phyloP scores from a whole-genome alignment of 345 rosid species.

The Camelina hispida region DNA sequence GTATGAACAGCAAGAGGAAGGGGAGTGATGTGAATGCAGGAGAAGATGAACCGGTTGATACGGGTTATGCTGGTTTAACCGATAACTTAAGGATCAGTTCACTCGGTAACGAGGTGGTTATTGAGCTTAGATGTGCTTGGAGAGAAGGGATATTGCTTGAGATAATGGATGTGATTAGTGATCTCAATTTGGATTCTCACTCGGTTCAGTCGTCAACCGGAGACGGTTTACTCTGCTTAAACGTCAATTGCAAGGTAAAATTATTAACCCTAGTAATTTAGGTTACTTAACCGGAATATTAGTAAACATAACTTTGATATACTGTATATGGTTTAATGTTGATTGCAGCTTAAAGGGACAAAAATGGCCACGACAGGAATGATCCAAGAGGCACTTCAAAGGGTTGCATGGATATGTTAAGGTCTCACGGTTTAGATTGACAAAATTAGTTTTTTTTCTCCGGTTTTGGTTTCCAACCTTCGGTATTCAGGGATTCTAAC shows the following conservation, averaged over 20 bases:
- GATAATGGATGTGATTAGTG: slow-evolving; percentile 70
- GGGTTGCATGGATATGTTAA: slow-evolving; percentile 63
- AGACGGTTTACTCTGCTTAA: slow-evolving; percentile 65
- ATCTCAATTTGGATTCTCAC: slow-evolving; percentile 72
- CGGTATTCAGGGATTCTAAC: slow-evolving; percentile 28
- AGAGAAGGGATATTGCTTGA: slow-evolving; percentile 82
- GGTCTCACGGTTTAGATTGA: slow-evolving; percentile 32
- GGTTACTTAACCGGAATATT: slow-evolving; percentile 20
- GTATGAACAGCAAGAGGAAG: slow-evolving; percentile 69
- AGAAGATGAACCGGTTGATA: slow-evolving; percentile 52
- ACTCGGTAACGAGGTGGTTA: slow-evolving; percentile 58
- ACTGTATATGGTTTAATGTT: not conserved
- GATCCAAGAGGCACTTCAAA: slow-evolving; percentile 65
- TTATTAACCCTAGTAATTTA: not conserved
- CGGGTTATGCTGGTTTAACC: slow-evolving; percentile 42
- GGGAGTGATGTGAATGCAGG: slow-evolving; percentile 49
- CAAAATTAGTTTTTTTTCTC: slow-evolving; percentile 22
- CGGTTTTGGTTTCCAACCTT: slow-evolving; percentile 20
- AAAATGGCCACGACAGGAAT: slow-evolving; percentile 49
- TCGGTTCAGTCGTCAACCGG: slow-evolving; percentile 72
- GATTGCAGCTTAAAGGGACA: slow-evolving; percentile 67
- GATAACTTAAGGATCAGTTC: slow-evolving; percentile 51
- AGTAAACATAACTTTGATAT: slow-evolving; percentile 12
- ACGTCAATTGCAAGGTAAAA: slow-evolving; percentile 73
- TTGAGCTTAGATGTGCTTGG: slow-evolving; percentile 79